These are phyloP conservation scores for Alternaria sp. DNA, from an alignment of 2,329 filamentous ascomycete genomes.

Conservation along the genomic window DNA sequence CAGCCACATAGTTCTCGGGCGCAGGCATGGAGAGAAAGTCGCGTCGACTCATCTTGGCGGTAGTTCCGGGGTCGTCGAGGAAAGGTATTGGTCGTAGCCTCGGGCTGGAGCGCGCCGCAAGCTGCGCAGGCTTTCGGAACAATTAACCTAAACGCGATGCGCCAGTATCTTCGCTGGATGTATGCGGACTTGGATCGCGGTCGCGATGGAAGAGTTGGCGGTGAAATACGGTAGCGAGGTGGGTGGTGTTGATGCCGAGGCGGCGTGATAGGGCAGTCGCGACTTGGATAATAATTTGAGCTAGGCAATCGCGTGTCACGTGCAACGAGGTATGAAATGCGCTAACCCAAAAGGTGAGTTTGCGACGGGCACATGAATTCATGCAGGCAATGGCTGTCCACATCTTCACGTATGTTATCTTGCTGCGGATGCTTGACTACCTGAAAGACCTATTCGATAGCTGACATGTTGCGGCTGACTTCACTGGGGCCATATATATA, in stretches of 20 bases:
- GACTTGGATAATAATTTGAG: conserved; percentile 21
- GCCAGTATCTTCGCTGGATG: neutral
- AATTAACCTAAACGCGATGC: neutral
- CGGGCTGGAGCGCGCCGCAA: neutral
- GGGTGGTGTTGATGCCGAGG: neutral
- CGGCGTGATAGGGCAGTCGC: conserved; percentile 12
- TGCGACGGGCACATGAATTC: conserved; percentile 22
- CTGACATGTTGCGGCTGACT: neutral
- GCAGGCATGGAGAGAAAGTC: conserved; percentile 88
- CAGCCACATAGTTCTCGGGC: conserved; percentile 77
- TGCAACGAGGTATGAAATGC: conserved; percentile 13
- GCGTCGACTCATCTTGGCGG: conserved; percentile 68
- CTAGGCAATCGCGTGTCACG: conserved; percentile 30
- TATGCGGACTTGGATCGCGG: too few species aligned
- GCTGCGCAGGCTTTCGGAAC: neutral
- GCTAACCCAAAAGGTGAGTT: conserved; percentile 33
- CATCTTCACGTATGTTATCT: neutral
- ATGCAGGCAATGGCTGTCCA: neutral
- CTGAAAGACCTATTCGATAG: neutral
- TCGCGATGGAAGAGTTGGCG: neutral
- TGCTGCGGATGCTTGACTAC: neutral
- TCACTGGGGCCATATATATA: neutral
- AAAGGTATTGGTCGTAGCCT: neutral
- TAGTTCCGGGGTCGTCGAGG: neutral
- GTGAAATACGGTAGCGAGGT: neutral